Conservation (phyloP, 169 alveolate genomes). For the Plasmodium vivax region DNA sequence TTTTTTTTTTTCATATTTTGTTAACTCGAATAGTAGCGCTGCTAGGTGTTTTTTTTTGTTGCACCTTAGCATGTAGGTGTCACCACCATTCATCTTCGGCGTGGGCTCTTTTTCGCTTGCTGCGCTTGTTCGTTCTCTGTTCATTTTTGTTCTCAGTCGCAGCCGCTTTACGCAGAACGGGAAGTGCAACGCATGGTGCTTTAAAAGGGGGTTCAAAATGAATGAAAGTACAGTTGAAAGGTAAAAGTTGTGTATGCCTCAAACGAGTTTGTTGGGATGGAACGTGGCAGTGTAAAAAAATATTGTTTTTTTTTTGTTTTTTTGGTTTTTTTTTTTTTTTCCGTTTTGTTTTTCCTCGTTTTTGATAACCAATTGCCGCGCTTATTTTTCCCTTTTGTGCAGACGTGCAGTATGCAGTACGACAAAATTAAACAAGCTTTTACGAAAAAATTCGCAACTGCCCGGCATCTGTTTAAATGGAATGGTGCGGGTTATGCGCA, state of each 20-base stretch:
- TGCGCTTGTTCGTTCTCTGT: background rate
- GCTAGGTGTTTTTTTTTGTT: slow-evolving; percentile 6
- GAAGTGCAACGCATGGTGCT: background rate
- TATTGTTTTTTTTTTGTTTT: too few species aligned
- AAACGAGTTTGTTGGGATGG: background rate
- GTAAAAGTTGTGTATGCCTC: background rate
- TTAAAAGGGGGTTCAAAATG: background rate
- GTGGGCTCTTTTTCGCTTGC: background rate
- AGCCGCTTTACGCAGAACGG: background rate
- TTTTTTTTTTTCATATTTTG: slow-evolving; percentile 46
- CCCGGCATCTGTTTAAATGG: background rate
- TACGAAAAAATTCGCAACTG: background rate
- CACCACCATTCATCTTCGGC: slow-evolving; percentile 14
- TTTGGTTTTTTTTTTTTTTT: too few species aligned
- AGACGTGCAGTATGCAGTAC: background rate
- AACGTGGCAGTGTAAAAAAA: background rate
- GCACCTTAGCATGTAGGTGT: slow-evolving; percentile 35
- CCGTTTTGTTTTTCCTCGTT: background rate
- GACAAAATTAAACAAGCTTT: background rate
- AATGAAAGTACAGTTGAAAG: background rate
- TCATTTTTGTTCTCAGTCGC: background rate
- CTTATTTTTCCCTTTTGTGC: background rate
- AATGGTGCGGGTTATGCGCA: background rate
- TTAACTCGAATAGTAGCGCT: slow-evolving; percentile 37
- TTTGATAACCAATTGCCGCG: background rate